Conservation (phyloP, 163 green algal genomes). For the Chloromonas sp. region DNA sequence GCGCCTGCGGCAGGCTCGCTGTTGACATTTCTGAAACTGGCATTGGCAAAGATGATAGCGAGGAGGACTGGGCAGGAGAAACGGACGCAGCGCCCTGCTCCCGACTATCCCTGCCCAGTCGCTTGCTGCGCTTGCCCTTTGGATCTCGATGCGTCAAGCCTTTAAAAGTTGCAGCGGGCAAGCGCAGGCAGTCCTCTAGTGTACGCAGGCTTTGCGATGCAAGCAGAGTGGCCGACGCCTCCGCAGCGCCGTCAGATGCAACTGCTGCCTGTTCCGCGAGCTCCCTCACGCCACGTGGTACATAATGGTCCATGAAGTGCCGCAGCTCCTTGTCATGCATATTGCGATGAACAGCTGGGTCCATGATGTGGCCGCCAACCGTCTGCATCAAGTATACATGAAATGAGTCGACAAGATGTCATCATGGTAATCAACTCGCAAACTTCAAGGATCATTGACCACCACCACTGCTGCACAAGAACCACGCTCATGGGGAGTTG, state of each 20-base stretch:
- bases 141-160: not conserved
- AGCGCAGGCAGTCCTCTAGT: not conserved
- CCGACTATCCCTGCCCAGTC: not conserved
- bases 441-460: too few relatives aligned
- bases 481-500: too few relatives aligned
- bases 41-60: too few relatives aligned
- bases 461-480: too few relatives aligned
- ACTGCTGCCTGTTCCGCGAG: not conserved
- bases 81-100: not conserved
- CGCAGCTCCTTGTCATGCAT: not conserved
- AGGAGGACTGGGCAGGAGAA: not conserved
- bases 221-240: not conserved
- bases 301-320: slow-evolving; percentile 15
- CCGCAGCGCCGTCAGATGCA: not conserved
- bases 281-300: slow-evolving; percentile 4
- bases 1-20: too few relatives aligned
- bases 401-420: too few relatives aligned
- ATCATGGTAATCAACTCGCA: too few relatives aligned
- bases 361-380: slow-evolving; percentile 8
- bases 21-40: not conserved
- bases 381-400: not conserved
- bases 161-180: not conserved
- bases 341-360: not conserved
- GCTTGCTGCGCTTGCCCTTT: not conserved
- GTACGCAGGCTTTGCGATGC: not conserved